Evolutionary conservation across 1,284 basidiomycete species (phyloP), one percentile per base, ranked within the genome.

Genomic region (Gastroboletus turbinatus): DNA sequence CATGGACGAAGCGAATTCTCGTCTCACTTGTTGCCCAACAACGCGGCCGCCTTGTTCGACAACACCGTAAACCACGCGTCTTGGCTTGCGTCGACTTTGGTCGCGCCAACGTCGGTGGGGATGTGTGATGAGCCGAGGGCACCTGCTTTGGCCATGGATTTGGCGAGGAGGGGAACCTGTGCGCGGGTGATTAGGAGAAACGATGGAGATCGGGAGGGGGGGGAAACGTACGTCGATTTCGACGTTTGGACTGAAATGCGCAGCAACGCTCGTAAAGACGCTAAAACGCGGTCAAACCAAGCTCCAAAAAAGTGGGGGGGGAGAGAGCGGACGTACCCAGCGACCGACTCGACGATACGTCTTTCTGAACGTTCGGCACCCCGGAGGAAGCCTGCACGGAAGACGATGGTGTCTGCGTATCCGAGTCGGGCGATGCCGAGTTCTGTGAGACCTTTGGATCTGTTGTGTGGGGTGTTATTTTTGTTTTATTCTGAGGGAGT

Each of bases 381-480:
- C 9, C 69, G 72, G 5, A 92, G 71, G 25, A 78, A 60, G 0
- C 69, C 83, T 0, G 91, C 89, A 17, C 84, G 78, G 70, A 90
- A 84, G 46, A 90, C 68, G 59, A 91, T 82, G 0, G 83, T 83
- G 46, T 90, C 85, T 11, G 72, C 65, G 67, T 90, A 93, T 10
- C 85, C 87, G 7, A 91, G 68, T 4, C 67, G 70, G 0, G 88
- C 84, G 11, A 93, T 75, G 0, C 73, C 85, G 50, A 82, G 74
- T 68, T 93, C 91, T 0, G 91, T 92, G 38, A 85, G 70, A 13
- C 88, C 90, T 70, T 92, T 92, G 65, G 81, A 84, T 73, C 84
- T 86, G 52, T 44, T 86, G 52, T 44, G 32, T 2, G 29, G 9
- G 9, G 38, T 5, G 30, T 47, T 7, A 46, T 3, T 5, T 25